phyloP scores from a whole-genome alignment of 164 flowering plant species.

The Cinnamomum micranthum region DNA sequence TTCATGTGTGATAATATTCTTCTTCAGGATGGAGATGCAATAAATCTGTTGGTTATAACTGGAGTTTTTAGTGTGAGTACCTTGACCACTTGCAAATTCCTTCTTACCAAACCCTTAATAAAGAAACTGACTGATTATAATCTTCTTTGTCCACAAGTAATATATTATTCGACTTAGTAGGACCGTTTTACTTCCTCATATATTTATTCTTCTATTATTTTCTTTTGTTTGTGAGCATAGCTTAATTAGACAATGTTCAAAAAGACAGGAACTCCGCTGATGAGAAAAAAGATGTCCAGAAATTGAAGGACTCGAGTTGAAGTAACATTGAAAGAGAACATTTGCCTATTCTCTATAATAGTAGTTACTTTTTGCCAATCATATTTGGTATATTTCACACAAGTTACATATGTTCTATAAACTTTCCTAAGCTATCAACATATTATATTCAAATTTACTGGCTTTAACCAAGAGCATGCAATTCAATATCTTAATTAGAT shows the following conservation, averaged over 20 bases:
- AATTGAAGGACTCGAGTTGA: too few relatives aligned
- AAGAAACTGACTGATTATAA: neutral
- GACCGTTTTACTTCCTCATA: neutral
- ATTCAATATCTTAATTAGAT: too few relatives aligned
- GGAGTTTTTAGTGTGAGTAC: slow-evolving; percentile 79
- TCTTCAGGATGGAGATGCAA: slow-evolving; percentile 59
- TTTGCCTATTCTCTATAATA: too few relatives aligned
- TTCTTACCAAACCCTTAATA: neutral
- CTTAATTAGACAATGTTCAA: too few relatives aligned
- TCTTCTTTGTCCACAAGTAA: neutral
- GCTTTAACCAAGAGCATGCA: neutral
- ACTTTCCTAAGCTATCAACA: too few relatives aligned
- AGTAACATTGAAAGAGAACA: too few relatives aligned
- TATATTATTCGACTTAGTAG: neutral
- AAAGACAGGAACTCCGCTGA: too few relatives aligned
- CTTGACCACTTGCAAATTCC: neutral
- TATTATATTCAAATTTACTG: neutral
- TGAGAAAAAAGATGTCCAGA: too few relatives aligned
- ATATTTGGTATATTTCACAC: too few relatives aligned
- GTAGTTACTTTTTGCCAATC: neutral
- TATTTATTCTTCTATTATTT: neutral
- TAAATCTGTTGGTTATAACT: slow-evolving; percentile 43
- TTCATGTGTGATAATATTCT: slow-evolving; percentile 1
- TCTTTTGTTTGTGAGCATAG: too few relatives aligned
- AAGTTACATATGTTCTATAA: too few relatives aligned